Evolutionary conservation across 495 filamentous ascomycete genomes (phyloP).

Genomic region (Hypoxylon trugodes): DNA sequence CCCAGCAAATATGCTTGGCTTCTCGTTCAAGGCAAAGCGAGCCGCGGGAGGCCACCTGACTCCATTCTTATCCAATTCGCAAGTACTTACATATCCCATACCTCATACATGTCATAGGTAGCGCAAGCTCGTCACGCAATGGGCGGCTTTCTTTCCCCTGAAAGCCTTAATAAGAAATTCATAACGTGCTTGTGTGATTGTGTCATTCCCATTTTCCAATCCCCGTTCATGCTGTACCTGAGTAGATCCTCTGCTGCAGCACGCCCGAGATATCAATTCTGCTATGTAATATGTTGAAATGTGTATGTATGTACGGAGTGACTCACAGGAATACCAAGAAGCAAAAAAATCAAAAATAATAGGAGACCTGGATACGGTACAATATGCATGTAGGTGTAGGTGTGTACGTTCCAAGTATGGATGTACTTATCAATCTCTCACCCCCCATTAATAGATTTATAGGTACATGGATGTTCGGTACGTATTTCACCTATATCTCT

Average conservation of each 20-base stretch:
- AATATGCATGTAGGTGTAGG: background rate
- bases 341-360: background rate
- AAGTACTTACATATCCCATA: no score
- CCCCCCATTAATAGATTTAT: background rate
- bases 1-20: constrained; percentile 7
- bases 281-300: background rate
- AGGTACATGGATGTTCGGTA: no score
- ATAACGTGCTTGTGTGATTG: constrained; percentile 29
- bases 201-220: no score
- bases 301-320: background rate
- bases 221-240: constrained; percentile 28
- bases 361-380: background rate
- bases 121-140: constrained; percentile 33
- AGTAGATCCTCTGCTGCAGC: constrained; percentile 13
- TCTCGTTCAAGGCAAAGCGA: constrained; percentile 15
- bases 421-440: background rate
- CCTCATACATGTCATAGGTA: no score
- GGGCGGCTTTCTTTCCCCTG: constrained; percentile 23
- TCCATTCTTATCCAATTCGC: constrained; percentile 10
- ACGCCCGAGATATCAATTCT: background rate
- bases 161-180: constrained; percentile 14
- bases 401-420: background rate
- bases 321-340: constrained; percentile 15
- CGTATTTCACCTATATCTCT: no score
- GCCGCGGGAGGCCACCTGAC: constrained; percentile 32